Conservation (phyloP, 2,329 filamentous ascomycete species). For the Diplodia corticola region DNA sequence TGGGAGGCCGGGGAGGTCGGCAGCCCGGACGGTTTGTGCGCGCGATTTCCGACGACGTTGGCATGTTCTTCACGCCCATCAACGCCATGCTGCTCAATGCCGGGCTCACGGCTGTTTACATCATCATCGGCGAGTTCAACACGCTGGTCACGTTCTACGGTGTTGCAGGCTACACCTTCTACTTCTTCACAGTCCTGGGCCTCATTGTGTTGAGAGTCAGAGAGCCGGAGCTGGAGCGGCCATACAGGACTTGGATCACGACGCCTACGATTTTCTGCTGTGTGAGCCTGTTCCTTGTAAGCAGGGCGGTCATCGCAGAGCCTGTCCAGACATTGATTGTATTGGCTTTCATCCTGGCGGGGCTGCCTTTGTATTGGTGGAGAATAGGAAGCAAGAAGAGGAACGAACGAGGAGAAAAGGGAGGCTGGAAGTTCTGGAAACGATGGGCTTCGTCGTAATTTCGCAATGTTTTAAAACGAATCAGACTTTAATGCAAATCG, state of each 20-base stretch:
- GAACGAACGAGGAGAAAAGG: slow-evolving; percentile 17
- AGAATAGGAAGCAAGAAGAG: slow-evolving; percentile 58
- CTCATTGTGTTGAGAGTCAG: slow-evolving; percentile 85
- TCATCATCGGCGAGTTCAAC: slow-evolving; percentile 83
- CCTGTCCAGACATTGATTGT: slow-evolving; percentile 89
- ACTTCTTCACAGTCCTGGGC: slow-evolving; percentile 92
- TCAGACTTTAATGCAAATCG: background rate
- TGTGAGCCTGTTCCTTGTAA: slow-evolving; percentile 88
- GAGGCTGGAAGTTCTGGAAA: slow-evolving; percentile 22
- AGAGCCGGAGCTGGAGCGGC: slow-evolving; percentile 83
- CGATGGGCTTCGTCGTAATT: slow-evolving; percentile 8
- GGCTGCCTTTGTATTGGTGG: slow-evolving; percentile 87
- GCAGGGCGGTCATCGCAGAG: slow-evolving; percentile 84
- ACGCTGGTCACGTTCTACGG: slow-evolving; percentile 96
- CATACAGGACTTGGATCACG: slow-evolving; percentile 94
- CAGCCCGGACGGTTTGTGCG: slow-evolving; percentile 5
- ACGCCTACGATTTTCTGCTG: slow-evolving; percentile 99
- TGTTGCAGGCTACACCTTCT: slow-evolving; percentile 95
- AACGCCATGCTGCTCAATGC: slow-evolving; percentile 85
- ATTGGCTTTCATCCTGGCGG: slow-evolving; percentile 77
- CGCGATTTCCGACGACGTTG: slow-evolving; percentile 62
- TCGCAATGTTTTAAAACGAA: background rate
- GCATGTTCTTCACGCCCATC: slow-evolving; percentile 91
- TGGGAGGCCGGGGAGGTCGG: slow-evolving; percentile 24
- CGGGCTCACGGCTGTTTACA: slow-evolving; percentile 71